A percentile compares a stretch with the other conserved stretches of the same genome.
phyloP scores from a whole-genome alignment of 768 basidiomycete genomes.

The Fibroporia radiculosa region DNA sequence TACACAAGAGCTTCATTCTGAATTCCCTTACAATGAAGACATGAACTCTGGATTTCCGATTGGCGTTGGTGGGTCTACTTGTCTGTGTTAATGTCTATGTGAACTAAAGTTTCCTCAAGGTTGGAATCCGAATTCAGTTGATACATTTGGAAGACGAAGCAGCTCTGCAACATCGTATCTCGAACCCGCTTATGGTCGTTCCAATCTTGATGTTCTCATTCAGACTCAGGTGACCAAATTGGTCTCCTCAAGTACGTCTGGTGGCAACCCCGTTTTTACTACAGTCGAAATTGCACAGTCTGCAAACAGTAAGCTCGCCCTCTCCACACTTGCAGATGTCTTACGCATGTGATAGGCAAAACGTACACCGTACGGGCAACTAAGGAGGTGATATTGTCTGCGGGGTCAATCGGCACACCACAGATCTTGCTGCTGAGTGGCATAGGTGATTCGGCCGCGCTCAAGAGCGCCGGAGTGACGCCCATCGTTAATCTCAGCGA shows the following conservation, averaged over 20 bases:
- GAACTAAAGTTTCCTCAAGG: background rate
- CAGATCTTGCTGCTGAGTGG: constrained; percentile 24
- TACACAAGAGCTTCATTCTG: constrained; percentile 25
- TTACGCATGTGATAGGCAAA: background rate
- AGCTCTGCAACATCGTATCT: constrained; percentile 6
- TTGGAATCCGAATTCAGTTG: constrained; percentile 7
- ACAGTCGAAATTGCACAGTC: constrained; percentile 7
- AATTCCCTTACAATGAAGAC: constrained; percentile 35
- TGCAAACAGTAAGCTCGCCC: background rate
- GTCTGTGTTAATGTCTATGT: background rate
- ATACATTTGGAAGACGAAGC: constrained; percentile 4
- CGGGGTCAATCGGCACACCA: constrained; percentile 14
- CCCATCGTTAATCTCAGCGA: constrained; percentile 17
- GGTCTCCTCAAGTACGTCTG: background rate
- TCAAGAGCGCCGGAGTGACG: constrained; percentile 15
- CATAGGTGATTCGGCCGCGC: constrained; percentile 17
- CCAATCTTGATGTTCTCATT: constrained; percentile 9
- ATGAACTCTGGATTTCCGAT: constrained; percentile 34
- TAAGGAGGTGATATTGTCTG: constrained; percentile 19
- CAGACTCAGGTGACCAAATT: constrained; percentile 6
- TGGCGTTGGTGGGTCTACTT: constrained; percentile 29
- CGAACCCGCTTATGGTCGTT: background rate
- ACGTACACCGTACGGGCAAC: constrained; percentile 8
- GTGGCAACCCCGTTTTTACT: constrained; percentile 1
- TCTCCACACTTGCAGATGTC: background rate